These are phyloP conservation scores for Roridomyces roridus DNA, from an alignment of 768 basidiomycete species.

Conservation along the genomic window DNA sequence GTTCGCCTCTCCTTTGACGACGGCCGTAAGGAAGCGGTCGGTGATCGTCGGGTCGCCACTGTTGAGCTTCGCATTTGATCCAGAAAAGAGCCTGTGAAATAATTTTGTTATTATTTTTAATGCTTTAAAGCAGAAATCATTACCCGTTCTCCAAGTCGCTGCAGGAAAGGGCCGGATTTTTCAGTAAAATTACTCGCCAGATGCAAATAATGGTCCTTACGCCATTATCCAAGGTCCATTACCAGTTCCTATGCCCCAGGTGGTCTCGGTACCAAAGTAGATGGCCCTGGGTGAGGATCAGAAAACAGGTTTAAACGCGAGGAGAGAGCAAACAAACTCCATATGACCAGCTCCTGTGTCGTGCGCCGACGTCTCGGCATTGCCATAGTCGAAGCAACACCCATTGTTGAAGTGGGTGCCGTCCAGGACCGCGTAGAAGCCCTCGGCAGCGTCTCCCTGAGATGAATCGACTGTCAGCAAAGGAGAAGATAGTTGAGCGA, in stretches of 20 bases:
- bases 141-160: no score
- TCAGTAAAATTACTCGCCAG: no score
- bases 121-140: no score
- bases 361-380: constrained; percentile 14
- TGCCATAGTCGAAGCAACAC: constrained; percentile 24
- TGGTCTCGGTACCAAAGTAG: constrained; percentile 1
- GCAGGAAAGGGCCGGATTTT: no score
- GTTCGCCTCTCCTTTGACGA: constrained; percentile 11
- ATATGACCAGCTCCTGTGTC: constrained; percentile 19
- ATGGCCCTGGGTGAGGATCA: no score
- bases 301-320: no score
- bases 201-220: no score
- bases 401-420: constrained; percentile 17
- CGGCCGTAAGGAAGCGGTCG: constrained; percentile 17
- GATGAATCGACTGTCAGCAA: not conserved
- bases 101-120: no score
- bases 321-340: no score
- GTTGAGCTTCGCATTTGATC: not conserved
- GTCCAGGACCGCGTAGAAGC: constrained; percentile 15
- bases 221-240: constrained; percentile 15
- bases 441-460: constrained; percentile 11
- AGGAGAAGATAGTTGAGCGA: not conserved
- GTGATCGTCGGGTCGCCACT: constrained; percentile 1
- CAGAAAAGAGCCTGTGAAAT: not conserved
- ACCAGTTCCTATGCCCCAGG: constrained; percentile 10